These are phyloP conservation scores for Oxytropis ochrocephala DNA, from an alignment of 306 rosid genomes.

Conservation along the genomic window DNA sequence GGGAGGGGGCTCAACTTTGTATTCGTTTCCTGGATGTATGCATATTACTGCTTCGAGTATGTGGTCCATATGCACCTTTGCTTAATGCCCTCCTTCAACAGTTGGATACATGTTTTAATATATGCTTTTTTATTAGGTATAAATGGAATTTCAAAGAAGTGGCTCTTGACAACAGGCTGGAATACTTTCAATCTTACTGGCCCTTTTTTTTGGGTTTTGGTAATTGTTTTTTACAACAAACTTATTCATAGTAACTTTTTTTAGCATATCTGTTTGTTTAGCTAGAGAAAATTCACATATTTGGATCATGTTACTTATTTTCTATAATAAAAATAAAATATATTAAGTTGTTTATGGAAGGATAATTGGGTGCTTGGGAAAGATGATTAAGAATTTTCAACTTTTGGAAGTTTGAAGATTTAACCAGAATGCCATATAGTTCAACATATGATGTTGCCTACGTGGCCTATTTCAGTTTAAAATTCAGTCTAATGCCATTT, in stretches of 20 bases:
- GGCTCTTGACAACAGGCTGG: conserved; percentile 68
- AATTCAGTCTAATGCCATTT: neutral
- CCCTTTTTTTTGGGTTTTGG: conserved; percentile 96
- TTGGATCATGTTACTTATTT: conserved; percentile 6
- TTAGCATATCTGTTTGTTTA: neutral
- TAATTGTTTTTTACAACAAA: conserved; percentile 15
- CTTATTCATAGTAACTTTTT: conserved; percentile 6
- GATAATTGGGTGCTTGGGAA: neutral
- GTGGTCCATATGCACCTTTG: conserved; percentile 28
- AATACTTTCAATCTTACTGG: conserved; percentile 85
- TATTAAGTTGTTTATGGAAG: conserved; percentile 4
- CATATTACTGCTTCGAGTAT: conserved; percentile 96
- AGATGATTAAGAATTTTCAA: neutral
- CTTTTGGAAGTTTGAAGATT: neutral
- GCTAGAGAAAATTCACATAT: conserved; percentile 2
- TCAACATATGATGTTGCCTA: conserved; percentile 12
- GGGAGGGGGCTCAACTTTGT: conserved; percentile 76
- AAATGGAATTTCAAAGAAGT: conserved; percentile 89
- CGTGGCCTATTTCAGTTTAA: neutral
- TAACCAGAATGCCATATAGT: neutral
- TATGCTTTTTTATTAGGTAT: conserved; percentile 48
- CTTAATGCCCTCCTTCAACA: conserved; percentile 11
- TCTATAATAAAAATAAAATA: neutral
- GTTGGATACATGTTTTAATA: conserved; percentile 10
- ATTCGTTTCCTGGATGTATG: conserved; percentile 95